Base-by-base conservation (phyloP, 2,329 filamentous ascomycete species). In the Pyricularia pennisetigena region DNA sequence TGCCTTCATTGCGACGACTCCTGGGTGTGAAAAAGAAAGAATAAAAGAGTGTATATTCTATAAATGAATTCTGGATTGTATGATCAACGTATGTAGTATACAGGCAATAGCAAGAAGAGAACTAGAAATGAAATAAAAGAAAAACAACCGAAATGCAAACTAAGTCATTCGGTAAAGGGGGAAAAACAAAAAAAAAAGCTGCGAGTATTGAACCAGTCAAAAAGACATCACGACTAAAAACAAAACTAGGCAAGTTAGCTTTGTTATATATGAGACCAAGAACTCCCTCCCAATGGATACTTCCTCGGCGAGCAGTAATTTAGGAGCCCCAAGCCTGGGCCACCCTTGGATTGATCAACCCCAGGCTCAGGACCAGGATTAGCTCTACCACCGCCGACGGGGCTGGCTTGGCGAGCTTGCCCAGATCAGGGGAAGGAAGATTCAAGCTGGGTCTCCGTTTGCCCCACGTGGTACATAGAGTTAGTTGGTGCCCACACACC, bases 1-100 rank as follows among this genome's bases (percentile, higher is more conserved):
- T n/a, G 69, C 32, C 65, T 66, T 69, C 70, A 71, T 70, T 30
- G 35, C 41, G 64, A 16, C 41, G n/a, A 54, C 41, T 23, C 10
- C 26, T 30, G 10, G 26, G 30, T 28, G 59, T 63, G 59, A 2
- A 26, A 14, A 54, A n/a, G 20, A 8, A 6, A 14, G 8, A 54
- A 54, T n/a, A 54, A 54, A n/a, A n/a, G 41, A n/a, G 41, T 4
- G 16, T 20, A 54, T 54, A n/a, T 54, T 54, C 41, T 54, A 54
- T 6, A n/a, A 54, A 1, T 41, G 35, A 20, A 54, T 54, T n/a
- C 41, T n/a, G 7, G 20, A 54, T 54, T n/a, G 20, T n/a, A 54
- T 54, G 41, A 54, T n/a, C 20, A 54, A 54, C n/a, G 20, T n/a
- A 54, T 41, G 32, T 54, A n/a, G 20, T 54, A n/a, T 54, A 54